Conservation (phyloP, 257 asterid genomes). For the Lantana camara region DNA sequence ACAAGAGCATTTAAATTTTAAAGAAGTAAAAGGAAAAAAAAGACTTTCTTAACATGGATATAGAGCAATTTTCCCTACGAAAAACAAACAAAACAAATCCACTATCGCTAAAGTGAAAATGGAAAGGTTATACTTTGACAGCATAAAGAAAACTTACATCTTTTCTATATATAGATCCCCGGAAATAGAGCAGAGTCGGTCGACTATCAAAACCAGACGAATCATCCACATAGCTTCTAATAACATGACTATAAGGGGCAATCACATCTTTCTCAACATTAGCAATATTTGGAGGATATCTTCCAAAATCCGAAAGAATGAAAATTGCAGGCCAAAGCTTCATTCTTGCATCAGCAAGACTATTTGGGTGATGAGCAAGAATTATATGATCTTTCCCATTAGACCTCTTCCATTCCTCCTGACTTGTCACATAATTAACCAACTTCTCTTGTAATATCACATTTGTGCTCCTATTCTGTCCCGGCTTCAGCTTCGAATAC, state of each 20-base stretch:
- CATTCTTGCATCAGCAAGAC: constrained; percentile 75
- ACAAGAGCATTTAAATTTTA: not conserved
- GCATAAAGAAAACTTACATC: constrained; percentile 87
- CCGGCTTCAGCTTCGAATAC: constrained; percentile 52
- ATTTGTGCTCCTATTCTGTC: constrained; percentile 51
- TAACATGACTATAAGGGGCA: constrained; percentile 88
- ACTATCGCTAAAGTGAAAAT: not conserved
- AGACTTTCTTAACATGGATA: not conserved
- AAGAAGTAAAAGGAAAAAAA: not conserved
- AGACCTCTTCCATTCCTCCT: constrained; percentile 77
- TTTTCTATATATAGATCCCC: constrained; percentile 92
- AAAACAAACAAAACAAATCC: not conserved
- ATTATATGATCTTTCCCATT: constrained; percentile 81
- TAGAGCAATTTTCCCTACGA: not conserved
- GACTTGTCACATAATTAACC: constrained; percentile 61
- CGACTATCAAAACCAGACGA: constrained; percentile 69
- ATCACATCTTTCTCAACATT: constrained; percentile 85
- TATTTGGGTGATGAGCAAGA: constrained; percentile 96
- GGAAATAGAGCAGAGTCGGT: constrained; percentile 79
- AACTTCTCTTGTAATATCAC: constrained; percentile 67
- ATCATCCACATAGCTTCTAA: constrained; percentile 57
- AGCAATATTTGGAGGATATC: constrained; percentile 89
- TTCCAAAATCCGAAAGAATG: constrained; percentile 85
- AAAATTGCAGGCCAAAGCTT: constrained; percentile 90
- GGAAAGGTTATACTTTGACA: not conserved